Conservation (phyloP, 139 green algal genomes). For the Micromonas commoda region DNA sequence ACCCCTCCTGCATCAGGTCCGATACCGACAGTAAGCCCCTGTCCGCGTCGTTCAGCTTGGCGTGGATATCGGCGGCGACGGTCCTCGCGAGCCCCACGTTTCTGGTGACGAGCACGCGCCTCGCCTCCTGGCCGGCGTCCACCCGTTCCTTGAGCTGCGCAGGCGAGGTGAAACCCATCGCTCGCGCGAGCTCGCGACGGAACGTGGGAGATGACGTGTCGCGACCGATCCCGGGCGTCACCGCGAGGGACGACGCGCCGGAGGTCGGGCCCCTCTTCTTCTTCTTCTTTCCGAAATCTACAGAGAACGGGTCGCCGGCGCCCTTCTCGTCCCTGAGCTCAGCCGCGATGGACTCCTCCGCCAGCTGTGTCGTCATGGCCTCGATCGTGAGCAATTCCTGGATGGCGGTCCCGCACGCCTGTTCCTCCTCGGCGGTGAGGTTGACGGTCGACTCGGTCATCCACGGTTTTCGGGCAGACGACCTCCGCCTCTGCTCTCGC, state of each 20-base stretch:
- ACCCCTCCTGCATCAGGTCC: conserved; percentile 14
- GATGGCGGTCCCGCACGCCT: neutral
- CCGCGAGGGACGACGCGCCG: too few relatives aligned
- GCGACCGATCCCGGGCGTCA: neutral
- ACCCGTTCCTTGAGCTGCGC: neutral
- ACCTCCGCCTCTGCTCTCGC: too few relatives aligned
- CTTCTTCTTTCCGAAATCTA: neutral
- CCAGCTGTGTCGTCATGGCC: neutral
- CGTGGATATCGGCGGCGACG: neutral
- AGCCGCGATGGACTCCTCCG: conserved; percentile 1
- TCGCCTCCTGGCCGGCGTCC: neutral
- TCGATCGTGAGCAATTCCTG: conserved; percentile 3
- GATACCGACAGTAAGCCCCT: neutral
- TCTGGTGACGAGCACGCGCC: neutral
- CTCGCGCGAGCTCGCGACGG: neutral
- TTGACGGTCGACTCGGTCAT: too few relatives aligned
- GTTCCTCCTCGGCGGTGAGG: neutral
- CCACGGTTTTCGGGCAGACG: too few relatives aligned
- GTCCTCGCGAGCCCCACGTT: neutral
- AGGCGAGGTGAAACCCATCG: neutral
- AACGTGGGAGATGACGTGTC: neutral
- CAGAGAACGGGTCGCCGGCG: neutral
- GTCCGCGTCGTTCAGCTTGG: neutral
- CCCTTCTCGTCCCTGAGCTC: neutral
- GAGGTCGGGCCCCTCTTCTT: neutral